A percentile compares a stretch with the other conserved stretches of the same genome.
Conservation (phyloP, 1,139 yeast species). For the Sugiyamaella neomexicana region DNA sequence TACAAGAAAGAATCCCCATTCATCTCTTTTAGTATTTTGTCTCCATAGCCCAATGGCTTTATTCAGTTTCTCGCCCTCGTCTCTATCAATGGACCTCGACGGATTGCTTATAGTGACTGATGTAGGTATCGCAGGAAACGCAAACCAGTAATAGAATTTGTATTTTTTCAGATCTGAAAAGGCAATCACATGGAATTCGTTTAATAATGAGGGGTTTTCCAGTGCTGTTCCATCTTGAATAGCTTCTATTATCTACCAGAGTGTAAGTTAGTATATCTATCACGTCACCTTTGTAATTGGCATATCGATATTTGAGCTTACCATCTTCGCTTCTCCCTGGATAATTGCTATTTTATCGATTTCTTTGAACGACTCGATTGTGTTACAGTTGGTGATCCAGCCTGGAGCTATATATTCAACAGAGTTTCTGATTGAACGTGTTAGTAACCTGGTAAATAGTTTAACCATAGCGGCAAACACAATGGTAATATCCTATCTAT, state of each 20-base stretch:
- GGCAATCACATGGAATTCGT: slow-evolving; percentile 59
- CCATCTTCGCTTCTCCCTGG: slow-evolving; percentile 46
- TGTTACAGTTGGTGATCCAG: slow-evolving; percentile 64
- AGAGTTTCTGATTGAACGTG: slow-evolving; percentile 4
- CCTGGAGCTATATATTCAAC: slow-evolving; percentile 39
- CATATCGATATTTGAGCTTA: slow-evolving; percentile 4
- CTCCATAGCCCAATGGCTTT: slow-evolving; percentile 29
- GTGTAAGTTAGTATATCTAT: not conserved
- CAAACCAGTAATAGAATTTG: slow-evolving; percentile 86
- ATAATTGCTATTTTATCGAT: slow-evolving; percentile 62
- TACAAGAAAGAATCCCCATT: slow-evolving; percentile 39
- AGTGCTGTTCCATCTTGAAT: slow-evolving; percentile 42
- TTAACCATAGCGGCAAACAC: too few species aligned
- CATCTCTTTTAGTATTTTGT: slow-evolving; percentile 13
- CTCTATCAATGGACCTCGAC: slow-evolving; percentile 15
- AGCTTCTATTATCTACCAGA: slow-evolving; percentile 26
- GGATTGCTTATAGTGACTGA: slow-evolving; percentile 21
- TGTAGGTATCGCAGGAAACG: slow-evolving; percentile 60
- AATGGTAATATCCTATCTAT: too few species aligned
- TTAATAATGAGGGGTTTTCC: slow-evolving; percentile 44
- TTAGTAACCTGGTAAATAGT: too few species aligned
- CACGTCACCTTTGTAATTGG: not conserved
- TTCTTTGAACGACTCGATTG: slow-evolving; percentile 77
- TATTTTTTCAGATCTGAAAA: slow-evolving; percentile 89
- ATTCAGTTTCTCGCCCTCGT: slow-evolving; percentile 12